Evolutionary conservation across 1,139 yeast species (phyloP).

Genomic region (Saccharomycopsis phalli): DNA sequence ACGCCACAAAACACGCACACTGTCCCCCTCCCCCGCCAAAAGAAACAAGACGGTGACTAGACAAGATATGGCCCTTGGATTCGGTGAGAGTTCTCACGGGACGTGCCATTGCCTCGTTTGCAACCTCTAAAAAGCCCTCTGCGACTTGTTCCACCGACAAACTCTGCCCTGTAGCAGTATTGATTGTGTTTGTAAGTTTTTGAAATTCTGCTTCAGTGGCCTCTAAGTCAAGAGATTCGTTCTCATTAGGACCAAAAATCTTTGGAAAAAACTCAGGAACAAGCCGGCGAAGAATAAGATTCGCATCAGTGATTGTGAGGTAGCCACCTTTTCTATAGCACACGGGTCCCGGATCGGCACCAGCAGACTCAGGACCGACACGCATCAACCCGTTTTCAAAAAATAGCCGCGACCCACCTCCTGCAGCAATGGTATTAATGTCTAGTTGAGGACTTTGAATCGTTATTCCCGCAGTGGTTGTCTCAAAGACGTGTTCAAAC

Average conservation of each 20-base stretch:
- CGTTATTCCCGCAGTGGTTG: conserved; percentile 47
- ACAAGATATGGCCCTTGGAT: conserved; percentile 40
- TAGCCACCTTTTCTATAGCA: conserved; percentile 47
- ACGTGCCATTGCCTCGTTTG: conserved; percentile 48
- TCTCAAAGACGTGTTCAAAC: conserved; percentile 47
- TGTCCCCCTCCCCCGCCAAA: conserved; percentile 60
- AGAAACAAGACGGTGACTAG: conserved; percentile 40
- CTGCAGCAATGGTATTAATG: conserved; percentile 53
- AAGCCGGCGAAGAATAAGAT: conserved; percentile 42
- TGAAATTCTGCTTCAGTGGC: conserved; percentile 32
- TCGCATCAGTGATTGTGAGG: conserved; percentile 51
- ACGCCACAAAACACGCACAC: conserved; percentile 44
- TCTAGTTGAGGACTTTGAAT: conserved; percentile 51
- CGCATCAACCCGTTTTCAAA: conserved; percentile 47
- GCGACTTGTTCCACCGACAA: conserved; percentile 42
- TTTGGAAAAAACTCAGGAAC: conserved; percentile 48
- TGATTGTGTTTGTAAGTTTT: conserved; percentile 35
- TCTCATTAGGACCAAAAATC: conserved; percentile 50
- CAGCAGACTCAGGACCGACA: conserved; percentile 54
- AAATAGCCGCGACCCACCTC: conserved; percentile 47
- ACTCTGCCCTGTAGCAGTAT: conserved; percentile 27
- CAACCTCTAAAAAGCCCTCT: conserved; percentile 43
- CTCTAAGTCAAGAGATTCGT: conserved; percentile 40
- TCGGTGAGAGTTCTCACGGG: conserved; percentile 49
- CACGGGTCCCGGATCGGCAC: conserved; percentile 58